Evolutionary conservation across 2,329 filamentous ascomycete genomes (phyloP), one percentile per base, ranked within the genome.

Genomic region (Fusarium haematococcum): DNA sequence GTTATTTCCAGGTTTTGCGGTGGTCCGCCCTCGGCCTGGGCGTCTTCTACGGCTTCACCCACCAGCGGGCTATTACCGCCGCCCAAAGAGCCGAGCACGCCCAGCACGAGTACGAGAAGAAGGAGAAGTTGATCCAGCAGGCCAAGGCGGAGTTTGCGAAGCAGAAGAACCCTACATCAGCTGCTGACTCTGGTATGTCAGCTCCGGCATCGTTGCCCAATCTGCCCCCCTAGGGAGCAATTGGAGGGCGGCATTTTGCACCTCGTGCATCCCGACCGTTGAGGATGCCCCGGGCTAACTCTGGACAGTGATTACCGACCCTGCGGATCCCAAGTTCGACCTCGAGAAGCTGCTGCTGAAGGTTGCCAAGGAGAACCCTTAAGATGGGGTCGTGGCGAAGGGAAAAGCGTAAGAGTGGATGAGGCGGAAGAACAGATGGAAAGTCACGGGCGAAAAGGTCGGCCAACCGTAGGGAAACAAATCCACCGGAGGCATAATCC

Each of bases 21-120:
- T 99, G 96, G 90, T 96, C 95, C 82, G 95, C 95, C 83, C 94
- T 99, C 78, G 94, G 92, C 82, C 89, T 95, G 81, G 97, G 97
- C 84, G 88, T 98, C 83, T 92, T 98, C 87, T 99, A 99, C 88
- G 97, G 97, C 84, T 91, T 98, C 88, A 94, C 92, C 86, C 96
- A 98, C 88, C 97, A 99, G 88, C 89, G 93, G 82, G 90, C 91
- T 73, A 93, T 99, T 85, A 92, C 87, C 78, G 85, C 93, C 67
- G 85, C 90, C 80, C 91, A 95, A 81, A 93, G 92, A 86, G 86
- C 89, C 72, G 88, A 91, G 78, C 90, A 92, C 79, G 89, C 91
- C 80, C 87, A 97, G 85, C 91, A 91, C 82, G 94, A 98, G 84
- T 98, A 96, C 84, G 89, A 95, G 83, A 93, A 94, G 86, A 97